A percentile compares a stretch with the other conserved stretches of the same genome.
Conservation (phyloP, 495 filamentous ascomycete genomes). For the Lasiosphaeriaceae sp. region DNA sequence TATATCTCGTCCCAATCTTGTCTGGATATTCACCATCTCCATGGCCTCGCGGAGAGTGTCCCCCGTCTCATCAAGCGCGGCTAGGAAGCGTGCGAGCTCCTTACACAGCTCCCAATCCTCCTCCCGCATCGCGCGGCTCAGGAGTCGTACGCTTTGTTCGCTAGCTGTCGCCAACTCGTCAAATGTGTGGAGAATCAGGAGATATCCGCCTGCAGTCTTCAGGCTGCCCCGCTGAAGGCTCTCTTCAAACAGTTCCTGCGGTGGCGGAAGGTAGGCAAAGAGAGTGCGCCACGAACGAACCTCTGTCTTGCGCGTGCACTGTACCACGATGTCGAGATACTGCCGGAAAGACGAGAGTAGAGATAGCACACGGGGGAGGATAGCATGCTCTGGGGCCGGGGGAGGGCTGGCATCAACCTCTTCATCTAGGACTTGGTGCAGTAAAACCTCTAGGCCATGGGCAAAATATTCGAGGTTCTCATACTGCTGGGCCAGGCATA, state of each 20-base stretch:
- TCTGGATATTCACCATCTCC: constrained; percentile 59
- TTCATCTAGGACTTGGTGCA: constrained; percentile 91
- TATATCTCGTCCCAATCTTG: constrained; percentile 33
- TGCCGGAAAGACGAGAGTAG: constrained; percentile 85
- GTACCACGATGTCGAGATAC: constrained; percentile 93
- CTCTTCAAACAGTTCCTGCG: constrained; percentile 88
- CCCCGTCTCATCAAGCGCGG: constrained; percentile 84
- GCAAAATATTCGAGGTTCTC: constrained; percentile 83
- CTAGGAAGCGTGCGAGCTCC: constrained; percentile 87
- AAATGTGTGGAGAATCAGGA: constrained; percentile 92
- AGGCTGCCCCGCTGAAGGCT: constrained; percentile 76
- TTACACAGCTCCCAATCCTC: constrained; percentile 96
- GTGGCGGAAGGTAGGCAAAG: constrained; percentile 83
- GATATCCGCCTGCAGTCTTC: constrained; percentile 93
- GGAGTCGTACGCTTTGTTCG: constrained; percentile 76
- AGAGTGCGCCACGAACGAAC: constrained; percentile 91
- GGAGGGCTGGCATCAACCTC: constrained; percentile 70
- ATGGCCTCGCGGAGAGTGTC: constrained; percentile 77
- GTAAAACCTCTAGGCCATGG: constrained; percentile 85
- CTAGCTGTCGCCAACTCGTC: constrained; percentile 77
- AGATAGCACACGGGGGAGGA: constrained; percentile 81
- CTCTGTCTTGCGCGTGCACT: constrained; percentile 97
- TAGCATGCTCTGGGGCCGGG: constrained; percentile 63
- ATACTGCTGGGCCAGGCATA: constrained; percentile 76
- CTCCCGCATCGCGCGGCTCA: constrained; percentile 76